phyloP scores from a whole-genome alignment of 148 eudicot species.

The Silene latifolia region DNA sequence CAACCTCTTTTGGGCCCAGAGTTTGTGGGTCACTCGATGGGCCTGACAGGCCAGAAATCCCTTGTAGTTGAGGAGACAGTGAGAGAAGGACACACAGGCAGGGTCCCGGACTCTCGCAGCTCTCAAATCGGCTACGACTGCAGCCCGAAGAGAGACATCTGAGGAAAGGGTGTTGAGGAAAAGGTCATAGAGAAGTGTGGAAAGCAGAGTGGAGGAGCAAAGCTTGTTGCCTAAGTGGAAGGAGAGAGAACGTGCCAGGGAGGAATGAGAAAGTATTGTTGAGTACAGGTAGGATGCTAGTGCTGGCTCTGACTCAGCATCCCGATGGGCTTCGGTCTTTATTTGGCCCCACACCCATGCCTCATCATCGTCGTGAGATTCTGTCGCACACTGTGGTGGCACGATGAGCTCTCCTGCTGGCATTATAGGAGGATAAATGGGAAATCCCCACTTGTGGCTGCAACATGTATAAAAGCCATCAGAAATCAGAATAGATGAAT shows the following conservation, averaged over 20 bases:
- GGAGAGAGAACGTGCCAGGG: constrained; percentile 66
- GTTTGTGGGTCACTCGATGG: constrained; percentile 60
- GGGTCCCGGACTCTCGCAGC: constrained; percentile 81
- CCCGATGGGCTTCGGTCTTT: constrained; percentile 75
- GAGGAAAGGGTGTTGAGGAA: constrained; percentile 56
- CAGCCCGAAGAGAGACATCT: constrained; percentile 46
- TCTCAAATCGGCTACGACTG: constrained; percentile 75
- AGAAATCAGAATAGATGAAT: neutral
- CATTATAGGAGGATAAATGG: constrained; percentile 19
- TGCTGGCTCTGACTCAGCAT: constrained; percentile 80
- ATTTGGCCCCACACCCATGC: constrained; percentile 68
- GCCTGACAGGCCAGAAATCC: constrained; percentile 79
- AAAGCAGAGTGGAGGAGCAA: constrained; percentile 71
- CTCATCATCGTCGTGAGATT: constrained; percentile 37
- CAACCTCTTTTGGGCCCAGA: constrained; percentile 46
- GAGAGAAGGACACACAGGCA: constrained; percentile 78
- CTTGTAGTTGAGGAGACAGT: constrained; percentile 82
- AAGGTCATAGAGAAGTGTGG: constrained; percentile 78
- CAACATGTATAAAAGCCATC: neutral
- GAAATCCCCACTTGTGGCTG: constrained; percentile 8
- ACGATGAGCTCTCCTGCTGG: constrained; percentile 22
- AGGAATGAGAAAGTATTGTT: constrained; percentile 70
- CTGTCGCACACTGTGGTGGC: constrained; percentile 7
- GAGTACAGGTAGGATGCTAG: constrained; percentile 80
- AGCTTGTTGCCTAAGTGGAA: constrained; percentile 85